A percentile compares a stretch with the other conserved stretches of the same genome.
phyloP scores from a whole-genome alignment of 192 early-diverging fungal species.

The Coemansia sp. region DNA sequence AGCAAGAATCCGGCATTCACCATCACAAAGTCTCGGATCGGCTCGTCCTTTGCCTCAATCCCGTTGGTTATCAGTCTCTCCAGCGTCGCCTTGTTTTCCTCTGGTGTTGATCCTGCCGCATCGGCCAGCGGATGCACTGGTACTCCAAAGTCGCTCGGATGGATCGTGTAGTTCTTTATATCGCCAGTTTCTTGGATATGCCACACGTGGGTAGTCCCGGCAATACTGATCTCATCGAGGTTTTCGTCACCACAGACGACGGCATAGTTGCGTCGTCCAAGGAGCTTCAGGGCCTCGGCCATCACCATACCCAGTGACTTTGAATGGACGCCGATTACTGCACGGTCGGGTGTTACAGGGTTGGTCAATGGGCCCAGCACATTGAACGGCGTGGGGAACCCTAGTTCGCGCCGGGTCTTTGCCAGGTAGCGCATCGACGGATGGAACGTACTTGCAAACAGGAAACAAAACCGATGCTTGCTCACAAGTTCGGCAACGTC shows the following conservation, averaged over 20 bases:
- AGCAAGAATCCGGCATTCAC: slow-evolving; percentile 89
- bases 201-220: slow-evolving; percentile 90
- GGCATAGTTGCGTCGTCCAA: slow-evolving; percentile 78
- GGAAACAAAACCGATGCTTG: slow-evolving; percentile 78
- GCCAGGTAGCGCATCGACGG: slow-evolving; percentile 85
- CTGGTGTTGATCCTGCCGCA: slow-evolving; percentile 70
- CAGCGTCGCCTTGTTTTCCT: slow-evolving; percentile 76
- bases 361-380: slow-evolving; percentile 90
- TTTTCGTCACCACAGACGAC: slow-evolving; percentile 91
- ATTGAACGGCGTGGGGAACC: slow-evolving; percentile 93
- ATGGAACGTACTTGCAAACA: slow-evolving; percentile 91
- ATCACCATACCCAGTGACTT: slow-evolving; percentile 73
- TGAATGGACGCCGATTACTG: slow-evolving; percentile 91
- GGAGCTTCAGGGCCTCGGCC: slow-evolving; percentile 77
- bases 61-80: slow-evolving; percentile 65
- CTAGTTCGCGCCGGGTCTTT: slow-evolving; percentile 77
- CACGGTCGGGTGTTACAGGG: slow-evolving; percentile 76
- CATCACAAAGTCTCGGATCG: slow-evolving; percentile 89
- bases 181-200: slow-evolving; percentile 61
- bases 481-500: slow-evolving; percentile 67
- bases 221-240: slow-evolving; percentile 91
- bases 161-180: slow-evolving; percentile 65
- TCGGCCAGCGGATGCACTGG: slow-evolving; percentile 65
- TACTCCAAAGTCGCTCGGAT: slow-evolving; percentile 89
- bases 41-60: slow-evolving; percentile 57